Evolutionary conservation across 345 rosid species (phyloP).

Genomic region (Clarkia xantiana): DNA sequence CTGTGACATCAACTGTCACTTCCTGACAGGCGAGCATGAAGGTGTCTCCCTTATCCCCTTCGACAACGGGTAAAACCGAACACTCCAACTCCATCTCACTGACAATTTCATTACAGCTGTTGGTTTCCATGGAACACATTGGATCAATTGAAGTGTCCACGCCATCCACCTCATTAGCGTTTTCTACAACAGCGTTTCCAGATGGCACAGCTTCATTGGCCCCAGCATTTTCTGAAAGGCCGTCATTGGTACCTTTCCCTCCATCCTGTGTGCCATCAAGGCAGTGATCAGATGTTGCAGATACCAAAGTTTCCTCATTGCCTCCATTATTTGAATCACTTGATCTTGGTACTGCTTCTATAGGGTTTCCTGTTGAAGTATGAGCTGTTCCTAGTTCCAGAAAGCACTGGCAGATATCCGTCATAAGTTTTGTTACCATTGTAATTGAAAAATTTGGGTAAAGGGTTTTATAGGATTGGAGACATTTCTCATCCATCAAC

Average conservation of each 20-base stretch:
- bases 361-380: conserved; percentile 39
- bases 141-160: too few relatives aligned
- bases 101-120: too few relatives aligned
- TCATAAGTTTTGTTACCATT: conserved; percentile 54
- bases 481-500: conserved; percentile 65
- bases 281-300: not conserved
- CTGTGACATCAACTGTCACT: conserved; percentile 31
- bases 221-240: not conserved
- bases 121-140: too few relatives aligned
- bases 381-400: conserved; percentile 46
- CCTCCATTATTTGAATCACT: conserved; percentile 13
- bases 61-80: too few relatives aligned
- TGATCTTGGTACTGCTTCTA: conserved; percentile 9
- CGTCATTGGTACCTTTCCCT: conserved; percentile 26
- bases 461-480: conserved; percentile 53
- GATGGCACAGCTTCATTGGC: not conserved
- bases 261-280: not conserved
- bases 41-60: too few relatives aligned
- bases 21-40: too few relatives aligned
- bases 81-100: too few relatives aligned
- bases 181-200: not conserved
- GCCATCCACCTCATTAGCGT: too few relatives aligned
- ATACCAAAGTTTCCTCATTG: conserved; percentile 7
- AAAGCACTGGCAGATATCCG: conserved; percentile 74
- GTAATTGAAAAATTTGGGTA: conserved; percentile 60